Evolutionary conservation across 441 rosid species (phyloP), one percentile per base, ranked within the genome.

Genomic region (Iberis amara): DNA sequence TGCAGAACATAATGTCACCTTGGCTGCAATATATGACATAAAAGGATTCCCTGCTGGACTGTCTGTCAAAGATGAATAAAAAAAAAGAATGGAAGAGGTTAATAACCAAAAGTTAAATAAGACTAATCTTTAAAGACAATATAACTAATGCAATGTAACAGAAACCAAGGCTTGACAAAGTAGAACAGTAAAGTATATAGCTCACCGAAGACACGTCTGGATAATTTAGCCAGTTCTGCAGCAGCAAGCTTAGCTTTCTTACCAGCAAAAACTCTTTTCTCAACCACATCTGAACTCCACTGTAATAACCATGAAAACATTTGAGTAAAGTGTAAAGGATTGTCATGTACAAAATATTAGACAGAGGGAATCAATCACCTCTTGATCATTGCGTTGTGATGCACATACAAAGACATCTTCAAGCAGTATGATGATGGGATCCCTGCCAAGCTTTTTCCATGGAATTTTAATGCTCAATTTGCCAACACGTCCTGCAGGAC

Each of bases 171-270:
- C 28, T 23, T 52, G 2, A 31, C 0, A 10, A 10, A 31, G 28
- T 33, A 36, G 10, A n/a, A 26, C 6, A 11, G 26, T 30, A 61
- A 48, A 4, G 9, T 13, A 55, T 15, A 56, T 26, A 39, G 71
- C 90, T 76, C 67, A 90, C 96, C 89, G 13, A 76, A 76, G 37
- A 83, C 84, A 4, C 85, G 88, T 39, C 79, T 73, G 27, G 95
- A 87, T 24, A 90, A 64, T 62, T 90, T 85, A 3, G 90, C 85
- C 50, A 90, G 80, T 74, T 87, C 96, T 8, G 95, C 98, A 7
- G 96, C 83, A 21, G 88, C 98, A 57, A 90, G 98, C 73, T 85
- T 79, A 24, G 96, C 96, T 71, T 79, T 81, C 63, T 87, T 90
- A 33, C 85, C 92, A 36, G 96, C 92, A 69, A 77, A 82, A 65